Conservation (phyloP, 2,329 filamentous ascomycete species). For the Pseudodiploospora longispora region DNA sequence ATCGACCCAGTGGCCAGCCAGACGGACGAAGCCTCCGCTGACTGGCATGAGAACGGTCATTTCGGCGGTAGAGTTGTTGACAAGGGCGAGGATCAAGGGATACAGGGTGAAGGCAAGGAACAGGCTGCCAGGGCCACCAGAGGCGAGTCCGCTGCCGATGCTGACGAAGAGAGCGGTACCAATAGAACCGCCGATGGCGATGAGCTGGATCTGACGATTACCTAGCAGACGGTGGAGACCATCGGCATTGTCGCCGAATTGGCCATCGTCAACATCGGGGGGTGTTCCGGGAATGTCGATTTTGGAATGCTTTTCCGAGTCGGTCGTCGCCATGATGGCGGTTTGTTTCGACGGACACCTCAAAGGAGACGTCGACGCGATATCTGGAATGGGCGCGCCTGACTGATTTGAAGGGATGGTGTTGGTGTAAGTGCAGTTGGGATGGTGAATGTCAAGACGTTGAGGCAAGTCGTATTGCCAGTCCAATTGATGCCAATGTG, state of each 20-base stretch:
- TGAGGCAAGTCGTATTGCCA: no score
- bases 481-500: no score
- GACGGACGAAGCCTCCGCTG: slow-evolving; percentile 54
- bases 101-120: slow-evolving; percentile 53
- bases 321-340: slow-evolving; percentile 13
- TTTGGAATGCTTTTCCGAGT: slow-evolving; percentile 22
- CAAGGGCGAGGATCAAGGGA: slow-evolving; percentile 45
- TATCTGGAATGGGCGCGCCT: no score
- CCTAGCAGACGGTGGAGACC: slow-evolving; percentile 39
- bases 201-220: slow-evolving; percentile 50
- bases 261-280: slow-evolving; percentile 16
- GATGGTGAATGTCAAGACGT: no score
- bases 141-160: slow-evolving; percentile 46
- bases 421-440: no score
- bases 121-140: slow-evolving; percentile 39
- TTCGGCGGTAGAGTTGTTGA: slow-evolving; percentile 59
- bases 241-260: slow-evolving; percentile 25
- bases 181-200: slow-evolving; percentile 51
- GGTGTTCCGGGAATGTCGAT: slow-evolving; percentile 15
- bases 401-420: no score
- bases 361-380: no score
- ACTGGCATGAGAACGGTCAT: slow-evolving; percentile 58
- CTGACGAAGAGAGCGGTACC: slow-evolving; percentile 53
- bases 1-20: slow-evolving; percentile 58
- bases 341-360: no score